Conservation (phyloP, 2,329 filamentous ascomycete genomes). For the Pseudogymnoascus sp. region DNA sequence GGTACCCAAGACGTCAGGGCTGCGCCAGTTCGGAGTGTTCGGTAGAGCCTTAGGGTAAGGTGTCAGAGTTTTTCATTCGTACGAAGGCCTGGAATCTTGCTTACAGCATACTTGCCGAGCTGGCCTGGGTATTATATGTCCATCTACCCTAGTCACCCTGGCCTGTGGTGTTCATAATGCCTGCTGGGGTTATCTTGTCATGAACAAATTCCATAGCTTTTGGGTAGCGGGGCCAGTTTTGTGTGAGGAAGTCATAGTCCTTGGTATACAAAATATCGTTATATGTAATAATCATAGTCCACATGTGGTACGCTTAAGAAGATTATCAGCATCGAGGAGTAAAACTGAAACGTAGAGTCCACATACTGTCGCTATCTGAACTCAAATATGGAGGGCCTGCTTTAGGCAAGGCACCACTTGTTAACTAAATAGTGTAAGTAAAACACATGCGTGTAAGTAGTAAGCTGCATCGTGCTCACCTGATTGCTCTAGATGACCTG, state of each 20-base stretch:
- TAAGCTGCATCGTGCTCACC: background rate
- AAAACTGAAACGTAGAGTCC: conserved; percentile 10
- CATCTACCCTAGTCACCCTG: conserved; percentile 38
- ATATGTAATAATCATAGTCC: conserved; percentile 43
- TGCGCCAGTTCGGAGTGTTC: conserved; percentile 39
- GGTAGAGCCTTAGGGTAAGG: conserved; percentile 30
- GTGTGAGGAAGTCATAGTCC: conserved; percentile 33
- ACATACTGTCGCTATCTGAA: conserved; percentile 10
- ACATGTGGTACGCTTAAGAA: conserved; percentile 29
- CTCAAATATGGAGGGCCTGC: conserved; percentile 20
- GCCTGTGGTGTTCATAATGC: conserved; percentile 36
- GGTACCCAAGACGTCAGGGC: conserved; percentile 34
- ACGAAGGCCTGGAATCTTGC: background rate
- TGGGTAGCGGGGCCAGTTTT: conserved; percentile 39
- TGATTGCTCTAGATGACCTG: conserved; percentile 34
- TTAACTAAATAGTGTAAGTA: conserved; percentile 16
- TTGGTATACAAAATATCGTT: conserved; percentile 42
- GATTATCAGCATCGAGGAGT: background rate
- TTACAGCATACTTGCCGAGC: conserved; percentile 36
- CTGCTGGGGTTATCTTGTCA: conserved; percentile 31
- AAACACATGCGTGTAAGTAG: background rate
- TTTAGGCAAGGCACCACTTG: conserved; percentile 19
- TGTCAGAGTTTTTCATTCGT: background rate
- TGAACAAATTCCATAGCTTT: conserved; percentile 38
- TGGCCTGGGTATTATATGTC: conserved; percentile 37